Evolutionary conservation across 805 yeast genomes (phyloP).

Genomic region (Yamadazyma laniorum): DNA sequence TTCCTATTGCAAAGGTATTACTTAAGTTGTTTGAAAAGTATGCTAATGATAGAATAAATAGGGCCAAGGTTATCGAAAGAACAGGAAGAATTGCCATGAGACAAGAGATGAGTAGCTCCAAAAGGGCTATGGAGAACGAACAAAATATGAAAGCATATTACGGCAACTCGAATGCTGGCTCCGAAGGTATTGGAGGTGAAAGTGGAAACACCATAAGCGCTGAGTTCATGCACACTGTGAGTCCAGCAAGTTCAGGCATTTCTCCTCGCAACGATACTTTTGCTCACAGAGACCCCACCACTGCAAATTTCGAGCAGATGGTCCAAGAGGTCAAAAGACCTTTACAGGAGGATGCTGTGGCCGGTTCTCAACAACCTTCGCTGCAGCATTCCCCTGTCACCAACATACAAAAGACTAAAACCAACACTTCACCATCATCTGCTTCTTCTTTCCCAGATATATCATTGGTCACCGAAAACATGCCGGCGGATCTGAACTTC

Average conservation of each 20-base stretch:
- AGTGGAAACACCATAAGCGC: constrained; percentile 4
- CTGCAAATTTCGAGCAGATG: constrained; percentile 30
- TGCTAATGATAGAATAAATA: constrained; percentile 41
- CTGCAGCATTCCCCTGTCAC: not conserved
- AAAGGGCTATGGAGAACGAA: constrained; percentile 23
- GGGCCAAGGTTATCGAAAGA: constrained; percentile 39
- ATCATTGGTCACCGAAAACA: constrained; percentile 52
- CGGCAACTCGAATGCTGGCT: constrained; percentile 9
- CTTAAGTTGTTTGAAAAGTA: constrained; percentile 39
- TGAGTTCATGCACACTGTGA: constrained; percentile 16
- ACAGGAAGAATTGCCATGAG: constrained; percentile 38
- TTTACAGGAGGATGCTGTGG: not conserved
- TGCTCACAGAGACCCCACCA: constrained; percentile 13
- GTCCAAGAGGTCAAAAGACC: constrained; percentile 31
- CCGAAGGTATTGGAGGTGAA: constrained; percentile 1
- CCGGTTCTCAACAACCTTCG: not conserved
- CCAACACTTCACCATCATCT: constrained; percentile 37
- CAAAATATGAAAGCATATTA: constrained; percentile 20
- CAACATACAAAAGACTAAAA: constrained; percentile 1
- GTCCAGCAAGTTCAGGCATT: constrained; percentile 22
- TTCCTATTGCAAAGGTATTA: constrained; percentile 40
- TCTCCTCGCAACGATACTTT: constrained; percentile 18
- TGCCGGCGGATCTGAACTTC: constrained; percentile 46
- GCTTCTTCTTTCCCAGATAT: constrained; percentile 49
- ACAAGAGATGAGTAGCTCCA: constrained; percentile 30